Conservation (phyloP, 2,329 filamentous ascomycete genomes). For the Epichloe elymi region DNA sequence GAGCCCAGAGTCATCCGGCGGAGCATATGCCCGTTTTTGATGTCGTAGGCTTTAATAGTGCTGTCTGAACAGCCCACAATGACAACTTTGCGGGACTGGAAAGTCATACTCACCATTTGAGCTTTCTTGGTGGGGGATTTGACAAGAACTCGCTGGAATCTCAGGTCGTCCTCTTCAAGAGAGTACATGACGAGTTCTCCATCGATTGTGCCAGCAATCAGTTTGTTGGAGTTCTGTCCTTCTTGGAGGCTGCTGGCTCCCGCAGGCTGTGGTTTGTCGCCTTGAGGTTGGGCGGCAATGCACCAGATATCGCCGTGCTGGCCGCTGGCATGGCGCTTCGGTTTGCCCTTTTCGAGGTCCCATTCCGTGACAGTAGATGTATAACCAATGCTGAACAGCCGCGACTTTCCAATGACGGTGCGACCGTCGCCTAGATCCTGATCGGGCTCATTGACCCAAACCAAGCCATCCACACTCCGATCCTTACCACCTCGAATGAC, state of each 20-base stretch:
- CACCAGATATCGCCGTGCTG: constrained; percentile 98
- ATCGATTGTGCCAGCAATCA: constrained; percentile 82
- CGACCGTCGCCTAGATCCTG: constrained; percentile 51
- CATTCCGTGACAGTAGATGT: constrained; percentile 89
- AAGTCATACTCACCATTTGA: constrained; percentile 81
- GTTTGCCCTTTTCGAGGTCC: constrained; percentile 70
- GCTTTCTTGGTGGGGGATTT: constrained; percentile 72
- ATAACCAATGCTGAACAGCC: constrained; percentile 93
- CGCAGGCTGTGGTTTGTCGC: constrained; percentile 6
- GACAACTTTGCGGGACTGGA: constrained; percentile 70
- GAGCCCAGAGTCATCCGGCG: constrained; percentile 77
- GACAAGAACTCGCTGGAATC: constrained; percentile 63
- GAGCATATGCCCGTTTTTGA: constrained; percentile 60
- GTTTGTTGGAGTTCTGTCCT: constrained; percentile 36
- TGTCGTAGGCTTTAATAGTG: constrained; percentile 83
- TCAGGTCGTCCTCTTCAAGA: constrained; percentile 70
- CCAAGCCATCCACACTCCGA: constrained; percentile 77
- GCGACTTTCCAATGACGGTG: constrained; percentile 54
- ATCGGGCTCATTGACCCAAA: constrained; percentile 80
- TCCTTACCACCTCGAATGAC: constrained; percentile 73
- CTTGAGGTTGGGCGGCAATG: constrained; percentile 66
- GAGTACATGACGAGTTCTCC: constrained; percentile 80
- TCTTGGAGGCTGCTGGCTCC: constrained; percentile 7
- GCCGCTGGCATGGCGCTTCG: constrained; percentile 71
- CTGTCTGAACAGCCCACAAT: constrained; percentile 94